Evolutionary conservation across 2,329 filamentous ascomycete species (phyloP).

Genomic region (Tolypocladium pustulatum): DNA sequence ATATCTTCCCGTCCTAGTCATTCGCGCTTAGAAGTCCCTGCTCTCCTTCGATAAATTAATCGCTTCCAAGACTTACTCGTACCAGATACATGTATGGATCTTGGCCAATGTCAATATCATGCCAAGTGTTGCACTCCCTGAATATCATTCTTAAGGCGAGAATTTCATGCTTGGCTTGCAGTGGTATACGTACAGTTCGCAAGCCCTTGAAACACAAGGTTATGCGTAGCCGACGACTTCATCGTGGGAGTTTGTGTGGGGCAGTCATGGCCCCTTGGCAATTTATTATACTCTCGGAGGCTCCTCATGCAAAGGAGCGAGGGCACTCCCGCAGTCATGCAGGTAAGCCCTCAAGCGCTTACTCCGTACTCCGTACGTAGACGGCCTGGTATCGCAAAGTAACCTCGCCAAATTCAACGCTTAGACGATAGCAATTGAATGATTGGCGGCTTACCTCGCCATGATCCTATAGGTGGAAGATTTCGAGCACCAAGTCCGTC

Average conservation of each 20-base stretch:
- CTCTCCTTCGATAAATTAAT: no score
- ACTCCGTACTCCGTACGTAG: no score
- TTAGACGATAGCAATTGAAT: neutral
- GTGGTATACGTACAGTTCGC: no score
- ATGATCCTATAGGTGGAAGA: neutral
- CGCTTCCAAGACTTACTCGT: no score
- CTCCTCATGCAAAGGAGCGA: neutral
- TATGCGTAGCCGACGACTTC: neutral
- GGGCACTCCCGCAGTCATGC: no score
- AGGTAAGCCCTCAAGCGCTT: neutral
- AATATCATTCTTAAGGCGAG: no score
- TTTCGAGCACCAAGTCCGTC: neutral
- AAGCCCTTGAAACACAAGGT: neutral
- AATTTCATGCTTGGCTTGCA: no score
- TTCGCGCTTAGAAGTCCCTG: no score
- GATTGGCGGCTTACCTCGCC: neutral
- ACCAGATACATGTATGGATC: no score
- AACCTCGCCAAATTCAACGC: neutral
- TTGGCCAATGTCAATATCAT: no score
- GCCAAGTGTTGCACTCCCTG: no score
- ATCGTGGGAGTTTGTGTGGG: neutral
- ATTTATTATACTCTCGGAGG: neutral
- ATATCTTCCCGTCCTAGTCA: no score
- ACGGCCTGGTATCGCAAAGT: neutral
- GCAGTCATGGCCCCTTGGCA: neutral